These are phyloP conservation scores for Kodamaea kakaduensis DNA, from an alignment of 805 yeast genomes.

Conservation along the genomic window DNA sequence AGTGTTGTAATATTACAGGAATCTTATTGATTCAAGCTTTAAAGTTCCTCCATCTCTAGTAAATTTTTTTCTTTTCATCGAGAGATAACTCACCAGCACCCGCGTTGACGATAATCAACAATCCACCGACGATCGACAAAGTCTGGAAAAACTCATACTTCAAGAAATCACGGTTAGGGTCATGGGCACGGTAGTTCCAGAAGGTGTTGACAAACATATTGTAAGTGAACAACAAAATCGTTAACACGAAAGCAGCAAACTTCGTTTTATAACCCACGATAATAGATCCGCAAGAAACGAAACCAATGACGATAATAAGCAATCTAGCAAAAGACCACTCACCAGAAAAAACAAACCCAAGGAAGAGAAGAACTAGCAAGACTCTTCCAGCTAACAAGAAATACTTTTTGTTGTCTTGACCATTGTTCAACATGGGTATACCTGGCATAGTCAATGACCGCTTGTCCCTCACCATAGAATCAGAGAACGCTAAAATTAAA, in stretches of 20 bases:
- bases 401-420: slow-evolving; percentile 73
- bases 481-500: slow-evolving; percentile 78
- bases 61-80: slow-evolving; percentile 93
- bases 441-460: slow-evolving; percentile 68
- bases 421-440: slow-evolving; percentile 60
- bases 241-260: slow-evolving; percentile 70
- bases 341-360: slow-evolving; percentile 77
- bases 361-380: slow-evolving; percentile 75
- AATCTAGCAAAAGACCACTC: slow-evolving; percentile 66
- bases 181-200: slow-evolving; percentile 72
- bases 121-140: slow-evolving; percentile 90
- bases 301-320: slow-evolving; percentile 64
- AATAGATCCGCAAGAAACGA: slow-evolving; percentile 67
- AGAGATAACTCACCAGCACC: slow-evolving; percentile 94
- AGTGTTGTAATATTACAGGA: slow-evolving; percentile 1
- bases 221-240: slow-evolving; percentile 67
- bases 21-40: not conserved
- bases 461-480: slow-evolving; percentile 75
- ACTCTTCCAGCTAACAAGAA: slow-evolving; percentile 84
- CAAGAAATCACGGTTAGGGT: slow-evolving; percentile 79
- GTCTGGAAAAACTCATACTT: slow-evolving; percentile 95
- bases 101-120: slow-evolving; percentile 82
- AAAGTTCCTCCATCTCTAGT: slow-evolving; percentile 30
- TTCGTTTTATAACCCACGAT: slow-evolving; percentile 92
- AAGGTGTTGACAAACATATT: slow-evolving; percentile 80